phyloP scores from a whole-genome alignment of 2,329 filamentous ascomycete species.

The Talaromyces amestolkiae region DNA sequence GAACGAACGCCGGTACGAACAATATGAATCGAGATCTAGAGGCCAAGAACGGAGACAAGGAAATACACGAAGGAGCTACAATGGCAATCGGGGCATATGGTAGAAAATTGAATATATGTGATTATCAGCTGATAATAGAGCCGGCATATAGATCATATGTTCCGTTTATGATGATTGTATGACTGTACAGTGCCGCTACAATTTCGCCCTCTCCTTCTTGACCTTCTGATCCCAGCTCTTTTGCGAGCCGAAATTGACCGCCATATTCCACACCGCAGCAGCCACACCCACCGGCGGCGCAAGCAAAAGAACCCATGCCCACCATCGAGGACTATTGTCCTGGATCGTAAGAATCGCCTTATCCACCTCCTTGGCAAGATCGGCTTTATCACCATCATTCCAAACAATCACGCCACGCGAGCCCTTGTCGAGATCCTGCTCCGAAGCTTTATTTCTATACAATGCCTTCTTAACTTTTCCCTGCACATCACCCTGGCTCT shows the following conservation, averaged over 20 bases:
- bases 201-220: constrained; percentile 49
- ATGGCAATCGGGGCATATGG: not conserved
- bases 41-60: not conserved
- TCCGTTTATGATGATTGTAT: not conserved
- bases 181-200: not conserved
- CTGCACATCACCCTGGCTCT: constrained; percentile 80
- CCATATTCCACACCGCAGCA: constrained; percentile 68
- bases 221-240: constrained; percentile 65
- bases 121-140: not conserved
- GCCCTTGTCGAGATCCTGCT: constrained; percentile 39
- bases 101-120: not conserved
- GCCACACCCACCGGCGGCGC: constrained; percentile 72
- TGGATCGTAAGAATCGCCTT: constrained; percentile 64
- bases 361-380: constrained; percentile 66
- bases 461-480: constrained; percentile 76
- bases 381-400: constrained; percentile 77
- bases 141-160: not conserved
- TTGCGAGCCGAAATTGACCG: constrained; percentile 69
- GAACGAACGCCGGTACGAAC: not conserved
- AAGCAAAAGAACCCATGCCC: constrained; percentile 68
- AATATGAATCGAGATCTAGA: not conserved
- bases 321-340: constrained; percentile 70
- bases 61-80: not conserved
- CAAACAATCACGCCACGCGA: constrained; percentile 75
- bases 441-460: constrained; percentile 46